Base-by-base conservation (phyloP, 176 grass and related monocot species). In the Avena sativa region DNA sequence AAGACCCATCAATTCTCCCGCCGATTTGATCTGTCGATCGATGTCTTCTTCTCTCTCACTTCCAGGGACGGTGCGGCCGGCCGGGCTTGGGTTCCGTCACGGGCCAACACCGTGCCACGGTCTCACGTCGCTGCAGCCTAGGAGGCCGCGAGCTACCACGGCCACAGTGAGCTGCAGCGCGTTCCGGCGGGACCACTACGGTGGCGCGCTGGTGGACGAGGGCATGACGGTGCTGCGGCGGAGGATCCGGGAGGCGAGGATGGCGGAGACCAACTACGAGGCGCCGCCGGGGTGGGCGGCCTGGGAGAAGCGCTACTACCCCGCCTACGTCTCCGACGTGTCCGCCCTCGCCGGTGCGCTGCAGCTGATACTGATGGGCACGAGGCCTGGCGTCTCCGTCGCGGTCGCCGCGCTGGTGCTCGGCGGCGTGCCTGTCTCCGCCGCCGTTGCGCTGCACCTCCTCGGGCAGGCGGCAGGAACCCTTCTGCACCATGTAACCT, bases 291-390 rank as follows among this genome's bases (percentile, higher is more conserved):
- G 50, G 21, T 97, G 91, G 93, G 83, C 83, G 75, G 52, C 80
- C 36, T 97, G 95, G 95, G 95, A 97, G 89, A 91, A 89, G 89
- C 69, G 81, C 2, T 91, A 86, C 83, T 98, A 95, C 60, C 32
- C 81, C n/a, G 91, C 79, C 32, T 98, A 98, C 84, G 36, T 83
- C 76, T 67, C 89, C 12, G 86, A 89, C 80, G 84, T 95, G 50
- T 91, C 91, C 14, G 28, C 75, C 19, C 10, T 92, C 49, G 44
- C 86, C 5, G 91, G 90, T 74, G 44, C 84, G 36, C 68, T 98
- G 90, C 96, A 95, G 87, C 56, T 81, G 51, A 12, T 91, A 19
- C 51, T 91, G 34, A 86, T 92, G 75, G 70, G 79, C 71, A 93
- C 90, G 2, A 79, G 95, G 80, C 93, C 95, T 10, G 64, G 69